Evolutionary conservation across 23 red algal genomes (phyloP), one percentile per base, ranked within the genome.

Genomic region (Gracilariopsis chorda): DNA sequence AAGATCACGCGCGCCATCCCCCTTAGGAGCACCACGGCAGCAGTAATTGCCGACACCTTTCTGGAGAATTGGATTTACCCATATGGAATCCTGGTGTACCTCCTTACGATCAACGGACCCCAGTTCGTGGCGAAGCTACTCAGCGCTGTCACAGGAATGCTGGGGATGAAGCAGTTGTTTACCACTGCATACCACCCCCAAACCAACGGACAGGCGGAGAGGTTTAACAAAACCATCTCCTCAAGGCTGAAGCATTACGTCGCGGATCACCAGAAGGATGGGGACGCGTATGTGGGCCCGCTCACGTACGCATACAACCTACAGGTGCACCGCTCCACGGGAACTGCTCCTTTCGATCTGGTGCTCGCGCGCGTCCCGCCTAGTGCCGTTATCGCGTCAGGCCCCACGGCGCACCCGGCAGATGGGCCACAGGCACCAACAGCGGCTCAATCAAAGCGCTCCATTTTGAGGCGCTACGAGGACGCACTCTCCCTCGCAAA

Each of bases 121-220:
- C 69, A 79, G 10, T 90, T 78, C 63, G 6, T 49, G 14, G 41
- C 86, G 3, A 79, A 63, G 68, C 79, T 90, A n/a, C 64, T 90
- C 40, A 25, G 79, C 14, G 25, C 7, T 2, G 1, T 79, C 6
- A 64, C 47, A 19, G 17, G 6, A 4, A 4, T 59, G 1, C 34
- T 79, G 42, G 72, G 72, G 13, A 67, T 78, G 21, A 79, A 63
- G 41, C 68, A 77, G 4, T 9, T 62, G 1, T n/a, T 44, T 27
- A 90, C 46, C 7, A 76, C 17, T 24, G 64, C 82, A 9, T 87
- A 51, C 36, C 61, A 73, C 35, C 61, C 82, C 12, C 82, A 87
- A 24, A 90, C 86, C 12, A 90, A 90, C 37, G 49, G 86, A 3
- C 69, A 90, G 23, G 53, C 24, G 11, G 70, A 90, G 37, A 36